These are phyloP conservation scores for Ziziphus jujuba DNA, from an alignment of 306 rosid genomes.

Conservation along the genomic window DNA sequence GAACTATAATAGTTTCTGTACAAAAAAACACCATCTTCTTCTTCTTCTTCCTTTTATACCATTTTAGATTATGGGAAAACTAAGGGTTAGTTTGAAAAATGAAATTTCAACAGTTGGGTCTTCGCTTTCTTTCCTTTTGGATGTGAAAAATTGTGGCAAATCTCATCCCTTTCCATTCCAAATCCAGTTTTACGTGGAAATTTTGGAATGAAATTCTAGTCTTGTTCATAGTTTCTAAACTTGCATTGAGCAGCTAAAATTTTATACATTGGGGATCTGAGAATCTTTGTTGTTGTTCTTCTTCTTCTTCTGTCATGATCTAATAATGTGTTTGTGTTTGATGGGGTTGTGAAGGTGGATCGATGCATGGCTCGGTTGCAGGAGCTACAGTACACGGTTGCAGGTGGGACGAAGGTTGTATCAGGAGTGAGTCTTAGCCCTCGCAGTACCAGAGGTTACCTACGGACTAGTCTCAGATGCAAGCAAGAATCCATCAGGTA, in stretches of 20 bases:
- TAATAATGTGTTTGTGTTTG: conserved; percentile 6
- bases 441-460: conserved; percentile 80
- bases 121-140: no score
- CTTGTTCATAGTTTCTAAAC: neutral
- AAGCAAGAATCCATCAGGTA: conserved; percentile 89
- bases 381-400: conserved; percentile 80
- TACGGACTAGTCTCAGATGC: conserved; percentile 88
- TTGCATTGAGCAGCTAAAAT: neutral
- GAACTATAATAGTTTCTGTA: neutral
- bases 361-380: conserved; percentile 83
- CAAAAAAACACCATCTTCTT: no score
- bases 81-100: neutral
- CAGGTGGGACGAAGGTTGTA: conserved; percentile 76
- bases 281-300: neutral
- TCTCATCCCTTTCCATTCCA: neutral
- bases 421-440: conserved; percentile 92
- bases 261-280: neutral
- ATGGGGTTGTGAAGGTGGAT: conserved; percentile 70
- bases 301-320: neutral
- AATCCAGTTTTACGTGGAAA: neutral
- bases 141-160: neutral
- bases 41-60: neutral
- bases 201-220: neutral
- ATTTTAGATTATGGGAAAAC: neutral
- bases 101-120: neutral